Conservation (phyloP, 2,329 filamentous ascomycete genomes). For the Cercospora beticola region DNA sequence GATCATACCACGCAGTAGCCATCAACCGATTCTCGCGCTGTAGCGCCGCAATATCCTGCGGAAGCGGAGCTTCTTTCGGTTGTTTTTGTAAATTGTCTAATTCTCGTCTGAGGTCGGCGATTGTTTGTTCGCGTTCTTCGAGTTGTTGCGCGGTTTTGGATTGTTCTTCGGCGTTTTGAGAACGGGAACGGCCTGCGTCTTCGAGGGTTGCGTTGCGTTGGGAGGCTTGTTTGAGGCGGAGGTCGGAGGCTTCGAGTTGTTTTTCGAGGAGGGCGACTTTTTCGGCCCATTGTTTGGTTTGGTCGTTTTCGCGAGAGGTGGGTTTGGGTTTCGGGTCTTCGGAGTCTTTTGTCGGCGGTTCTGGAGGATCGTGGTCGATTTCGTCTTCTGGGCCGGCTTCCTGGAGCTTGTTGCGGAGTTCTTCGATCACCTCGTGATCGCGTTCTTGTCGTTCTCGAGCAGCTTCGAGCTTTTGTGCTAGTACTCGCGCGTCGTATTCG, state of each 20-base stretch:
- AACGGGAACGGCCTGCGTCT: constrained; percentile 25
- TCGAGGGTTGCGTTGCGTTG: constrained; percentile 35
- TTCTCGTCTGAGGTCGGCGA: constrained; percentile 33
- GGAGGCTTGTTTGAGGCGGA: constrained; percentile 35
- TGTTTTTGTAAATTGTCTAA: constrained; percentile 30
- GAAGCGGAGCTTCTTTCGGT: constrained; percentile 18
- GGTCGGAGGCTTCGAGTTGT: constrained; percentile 37
- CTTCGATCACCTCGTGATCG: constrained; percentile 49
- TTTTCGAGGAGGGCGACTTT: constrained; percentile 36
- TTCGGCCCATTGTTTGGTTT: constrained; percentile 34
- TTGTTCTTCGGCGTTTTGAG: constrained; percentile 16
- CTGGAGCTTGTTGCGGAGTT: constrained; percentile 48
- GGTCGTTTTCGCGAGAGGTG: constrained; percentile 20
- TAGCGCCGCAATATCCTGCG: constrained; percentile 62
- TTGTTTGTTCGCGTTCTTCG: constrained; percentile 32
- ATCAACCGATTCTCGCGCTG: constrained; percentile 77
- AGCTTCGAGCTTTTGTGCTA: constrained; percentile 50
- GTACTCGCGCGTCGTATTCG: constrained; percentile 49
- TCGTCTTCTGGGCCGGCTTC: constrained; percentile 42
- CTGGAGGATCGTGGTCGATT: constrained; percentile 25
- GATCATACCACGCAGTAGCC: constrained; percentile 81
- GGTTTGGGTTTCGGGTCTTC: constrained; percentile 17
- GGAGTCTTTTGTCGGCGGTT: constrained; percentile 14
- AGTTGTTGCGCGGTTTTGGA: constrained; percentile 27
- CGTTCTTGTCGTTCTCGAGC: constrained; percentile 49